Evolutionary conservation across 345 rosid genomes (phyloP), one percentile per base, ranked within the genome.

Genomic region (Acer saccharum): DNA sequence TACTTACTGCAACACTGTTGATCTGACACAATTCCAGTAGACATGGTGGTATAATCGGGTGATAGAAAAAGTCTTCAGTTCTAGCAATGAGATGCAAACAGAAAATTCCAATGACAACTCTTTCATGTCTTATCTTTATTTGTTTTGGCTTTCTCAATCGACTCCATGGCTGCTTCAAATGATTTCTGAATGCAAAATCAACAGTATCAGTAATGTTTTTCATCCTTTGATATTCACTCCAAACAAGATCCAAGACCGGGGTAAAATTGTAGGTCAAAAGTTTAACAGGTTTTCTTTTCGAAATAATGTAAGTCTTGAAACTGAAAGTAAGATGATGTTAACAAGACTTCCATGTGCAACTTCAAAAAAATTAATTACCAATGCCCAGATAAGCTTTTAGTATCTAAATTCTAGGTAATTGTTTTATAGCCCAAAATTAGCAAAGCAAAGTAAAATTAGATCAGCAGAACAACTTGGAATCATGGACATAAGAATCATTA

Each of bases 161-260:
- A 89, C 39, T 88, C 96, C 92, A 92, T 86, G 74, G 94, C 92
- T 58, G 90, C 99, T 77, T 95, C 96, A 73, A 93, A 95, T 78
- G 99, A 95, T 88, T 92, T 93, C 98, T 95, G 87, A 16, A 75
- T 18, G 27, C 70, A 73, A 74, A 77, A 71, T 17, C 71, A 58
- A 44, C 61, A 73, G 27, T 20, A 11, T 63, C 48, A 44, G 46
- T 41, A 2, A 64, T 46, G 4, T 20, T 39, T 60, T 55, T 4
- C 4, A 71, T 66, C 65, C 6, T 71, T 60, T 5, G 17, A 29
- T 14, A 78, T 43, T 27, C 8, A 62, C 17, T 3, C 13, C 25
- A 27, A 58, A 66, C 21, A 27, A 66, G 57, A 50, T 17, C 44
- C 32, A 67, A 35, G 23, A 76, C 11, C 52, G 68, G 52, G 43